Evolutionary conservation across 176 grass and related monocot species (phyloP).

Genomic region (Aegilops tauschii): DNA sequence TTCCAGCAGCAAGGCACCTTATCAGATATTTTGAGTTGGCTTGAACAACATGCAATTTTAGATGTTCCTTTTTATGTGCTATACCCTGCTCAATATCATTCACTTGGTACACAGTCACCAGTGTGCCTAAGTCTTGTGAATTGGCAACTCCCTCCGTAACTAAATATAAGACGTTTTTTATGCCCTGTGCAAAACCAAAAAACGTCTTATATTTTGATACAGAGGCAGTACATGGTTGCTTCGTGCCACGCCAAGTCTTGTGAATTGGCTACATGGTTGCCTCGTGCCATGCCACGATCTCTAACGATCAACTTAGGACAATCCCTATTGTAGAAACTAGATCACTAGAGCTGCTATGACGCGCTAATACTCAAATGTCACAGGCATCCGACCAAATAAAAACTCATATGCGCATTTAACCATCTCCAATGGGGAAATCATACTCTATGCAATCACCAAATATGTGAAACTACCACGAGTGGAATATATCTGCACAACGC

Average conservation of each 20-base stretch:
- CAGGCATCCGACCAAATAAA: neutral
- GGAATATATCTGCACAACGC: neutral
- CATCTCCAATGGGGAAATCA: neutral
- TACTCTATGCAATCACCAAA: neutral
- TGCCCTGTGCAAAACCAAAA: no score
- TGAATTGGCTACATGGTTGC: constrained; percentile 8
- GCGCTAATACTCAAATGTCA: neutral
- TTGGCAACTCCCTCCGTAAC: neutral
- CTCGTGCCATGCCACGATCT: neutral
- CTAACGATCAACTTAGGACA: neutral
- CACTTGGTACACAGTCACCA: neutral
- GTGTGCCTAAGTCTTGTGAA: neutral
- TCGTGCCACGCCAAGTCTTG: neutral
- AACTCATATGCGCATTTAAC: neutral
- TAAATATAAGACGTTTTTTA: no score
- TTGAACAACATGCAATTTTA: neutral
- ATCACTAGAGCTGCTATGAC: neutral
- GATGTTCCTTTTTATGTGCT: neutral
- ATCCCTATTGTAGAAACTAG: neutral
- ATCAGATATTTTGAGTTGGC: neutral
- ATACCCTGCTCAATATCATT: neutral
- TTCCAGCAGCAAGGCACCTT: neutral
- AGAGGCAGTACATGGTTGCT: no score
- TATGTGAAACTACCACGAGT: neutral
- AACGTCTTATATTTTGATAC: no score